phyloP scores from a whole-genome alignment of 805 yeast genomes.

The Candida krabiensis region DNA sequence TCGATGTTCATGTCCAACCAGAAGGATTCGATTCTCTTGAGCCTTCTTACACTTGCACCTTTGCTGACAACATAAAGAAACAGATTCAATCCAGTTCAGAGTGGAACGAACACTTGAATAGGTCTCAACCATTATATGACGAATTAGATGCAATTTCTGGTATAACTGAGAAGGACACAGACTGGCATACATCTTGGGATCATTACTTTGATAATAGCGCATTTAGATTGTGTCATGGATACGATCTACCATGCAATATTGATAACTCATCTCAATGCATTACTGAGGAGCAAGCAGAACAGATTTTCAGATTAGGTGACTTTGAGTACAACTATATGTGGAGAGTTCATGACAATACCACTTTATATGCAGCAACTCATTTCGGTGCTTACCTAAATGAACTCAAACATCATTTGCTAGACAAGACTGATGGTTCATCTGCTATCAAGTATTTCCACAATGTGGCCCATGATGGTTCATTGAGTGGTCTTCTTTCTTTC shows the following conservation, averaged over 20 bases:
- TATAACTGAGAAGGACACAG: constrained; percentile 18
- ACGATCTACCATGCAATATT: constrained; percentile 31
- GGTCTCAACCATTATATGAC: constrained; percentile 28
- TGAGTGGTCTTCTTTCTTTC: constrained; percentile 35
- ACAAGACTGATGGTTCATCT: constrained; percentile 30
- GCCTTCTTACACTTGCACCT: constrained; percentile 35
- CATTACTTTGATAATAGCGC: constrained; percentile 44
- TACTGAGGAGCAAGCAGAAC: constrained; percentile 33
- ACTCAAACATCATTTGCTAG: constrained; percentile 30
- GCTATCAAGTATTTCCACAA: constrained; percentile 37
- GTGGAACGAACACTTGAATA: constrained; percentile 38
- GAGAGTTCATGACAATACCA: constrained; percentile 34
- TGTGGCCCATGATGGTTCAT: constrained; percentile 44
- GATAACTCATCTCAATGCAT: constrained; percentile 24
- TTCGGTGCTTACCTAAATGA: constrained; percentile 41
- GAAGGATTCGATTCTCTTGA: constrained; percentile 37
- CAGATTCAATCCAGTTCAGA: constrained; percentile 28
- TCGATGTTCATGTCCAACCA: constrained; percentile 33
- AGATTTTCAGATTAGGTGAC: constrained; percentile 43
- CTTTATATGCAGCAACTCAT: constrained; percentile 33
- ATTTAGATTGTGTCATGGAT: constrained; percentile 38
- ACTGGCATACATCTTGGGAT: constrained; percentile 33
- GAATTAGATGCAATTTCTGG: constrained; percentile 32
- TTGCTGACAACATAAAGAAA: constrained; percentile 29
- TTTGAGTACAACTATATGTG: constrained; percentile 44